These are phyloP conservation scores for Solanum chiquidenum DNA, from an alignment of 257 asterid genomes.

Conservation along the genomic window DNA sequence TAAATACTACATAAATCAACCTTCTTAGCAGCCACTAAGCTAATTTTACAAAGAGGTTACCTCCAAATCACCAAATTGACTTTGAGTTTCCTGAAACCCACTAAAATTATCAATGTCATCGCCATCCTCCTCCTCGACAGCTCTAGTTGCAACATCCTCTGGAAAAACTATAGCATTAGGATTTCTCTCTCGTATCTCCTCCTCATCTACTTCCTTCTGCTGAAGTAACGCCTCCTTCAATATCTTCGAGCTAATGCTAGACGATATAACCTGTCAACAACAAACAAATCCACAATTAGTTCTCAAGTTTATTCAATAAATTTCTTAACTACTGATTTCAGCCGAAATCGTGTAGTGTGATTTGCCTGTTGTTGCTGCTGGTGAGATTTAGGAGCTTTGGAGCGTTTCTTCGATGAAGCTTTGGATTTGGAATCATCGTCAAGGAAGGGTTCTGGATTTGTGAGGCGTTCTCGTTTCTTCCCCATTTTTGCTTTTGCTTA, in stretches of 20 bases:
- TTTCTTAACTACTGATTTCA: not conserved
- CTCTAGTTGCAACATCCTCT: constrained; percentile 10
- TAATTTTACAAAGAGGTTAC: constrained; percentile 6
- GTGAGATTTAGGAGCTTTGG: constrained; percentile 56
- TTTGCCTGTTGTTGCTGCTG: constrained; percentile 55
- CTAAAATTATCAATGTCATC: constrained; percentile 57
- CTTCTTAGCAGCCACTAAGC: not conserved
- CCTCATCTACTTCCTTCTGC: constrained; percentile 78
- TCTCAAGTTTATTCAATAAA: not conserved
- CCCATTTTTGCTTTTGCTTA: constrained; percentile 25
- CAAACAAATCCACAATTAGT: not conserved
- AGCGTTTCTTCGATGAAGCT: constrained; percentile 45
- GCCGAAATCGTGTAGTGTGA: not conserved
- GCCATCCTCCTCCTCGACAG: constrained; percentile 28
- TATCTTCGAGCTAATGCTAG: constrained; percentile 68
- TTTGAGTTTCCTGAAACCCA: constrained; percentile 65
- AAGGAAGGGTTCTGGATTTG: constrained; percentile 76
- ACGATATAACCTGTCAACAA: constrained; percentile 22
- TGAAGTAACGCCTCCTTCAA: constrained; percentile 69
- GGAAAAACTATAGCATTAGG: constrained; percentile 20
- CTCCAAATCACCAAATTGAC: constrained; percentile 54
- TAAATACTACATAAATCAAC: not conserved
- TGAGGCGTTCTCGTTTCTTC: constrained; percentile 64
- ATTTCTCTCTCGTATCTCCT: constrained; percentile 38
- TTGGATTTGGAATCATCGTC: constrained; percentile 35